Evolutionary conservation across 495 filamentous ascomycete species (phyloP).

Genomic region (Penicillium verhagenii): DNA sequence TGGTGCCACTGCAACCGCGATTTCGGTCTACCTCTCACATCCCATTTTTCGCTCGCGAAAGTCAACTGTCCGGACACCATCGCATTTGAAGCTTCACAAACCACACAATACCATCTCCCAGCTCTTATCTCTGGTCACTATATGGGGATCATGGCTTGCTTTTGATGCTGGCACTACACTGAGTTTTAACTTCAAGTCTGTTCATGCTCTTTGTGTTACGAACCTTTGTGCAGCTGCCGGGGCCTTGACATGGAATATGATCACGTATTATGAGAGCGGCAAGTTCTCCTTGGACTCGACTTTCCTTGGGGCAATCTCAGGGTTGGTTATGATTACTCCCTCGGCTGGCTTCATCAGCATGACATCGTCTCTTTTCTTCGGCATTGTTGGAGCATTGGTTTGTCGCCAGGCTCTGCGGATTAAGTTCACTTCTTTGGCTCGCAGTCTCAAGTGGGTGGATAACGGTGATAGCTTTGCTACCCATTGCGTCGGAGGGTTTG

Average conservation of each 20-base stretch:
- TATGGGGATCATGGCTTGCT: conserved; percentile 56
- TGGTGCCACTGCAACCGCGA: conserved; percentile 42
- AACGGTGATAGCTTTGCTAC: conserved; percentile 49
- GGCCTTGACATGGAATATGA: conserved; percentile 45
- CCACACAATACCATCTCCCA: conserved; percentile 49
- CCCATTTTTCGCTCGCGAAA: conserved; percentile 40
- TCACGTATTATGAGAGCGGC: conserved; percentile 46
- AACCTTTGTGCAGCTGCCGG: conserved; percentile 48
- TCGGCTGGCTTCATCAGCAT: conserved; percentile 46
- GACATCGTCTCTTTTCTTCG: conserved; percentile 44
- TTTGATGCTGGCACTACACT: conserved; percentile 56
- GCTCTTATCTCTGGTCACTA: conserved; percentile 50
- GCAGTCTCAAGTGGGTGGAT: conserved; percentile 39
- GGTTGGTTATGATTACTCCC: conserved; percentile 50
- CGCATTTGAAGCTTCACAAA: conserved; percentile 44
- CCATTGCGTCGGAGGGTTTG: conserved; percentile 43
- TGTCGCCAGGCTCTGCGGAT: conserved; percentile 48
- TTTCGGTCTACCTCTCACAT: conserved; percentile 44
- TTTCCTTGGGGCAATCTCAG: conserved; percentile 51
- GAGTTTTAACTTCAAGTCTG: conserved; percentile 40
- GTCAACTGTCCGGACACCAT: conserved; percentile 34
- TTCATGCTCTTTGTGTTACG: conserved; percentile 49
- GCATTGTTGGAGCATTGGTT: conserved; percentile 38
- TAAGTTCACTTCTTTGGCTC: conserved; percentile 43
- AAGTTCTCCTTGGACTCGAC: conserved; percentile 48